Base-by-base conservation (phyloP, 2,329 filamentous ascomycete species). In the Ophiosphaerella korrae region DNA sequence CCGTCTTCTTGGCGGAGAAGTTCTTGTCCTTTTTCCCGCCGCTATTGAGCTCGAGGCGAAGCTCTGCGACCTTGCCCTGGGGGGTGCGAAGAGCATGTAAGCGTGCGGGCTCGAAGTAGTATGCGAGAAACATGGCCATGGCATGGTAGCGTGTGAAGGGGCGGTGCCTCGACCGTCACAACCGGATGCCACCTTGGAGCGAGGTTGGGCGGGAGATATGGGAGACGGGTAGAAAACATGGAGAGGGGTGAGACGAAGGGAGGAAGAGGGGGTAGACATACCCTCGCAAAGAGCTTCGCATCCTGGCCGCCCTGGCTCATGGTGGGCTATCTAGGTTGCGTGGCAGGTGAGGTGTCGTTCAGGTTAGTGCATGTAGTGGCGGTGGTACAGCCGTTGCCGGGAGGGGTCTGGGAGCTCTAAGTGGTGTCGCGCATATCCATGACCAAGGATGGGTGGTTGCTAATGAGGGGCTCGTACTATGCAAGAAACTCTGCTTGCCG, bases 21-120 rank as follows among this genome's bases (percentile, higher is more conserved):
- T 95, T 96, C 84, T 97, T 97, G 80, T 99, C 94, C 80, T 97
- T 99, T 82, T 96, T 97, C 62, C 90, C 88, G 72, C 92, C 92
- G 76, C 88, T 90, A 76, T 92, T 92, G 72, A 99, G 85, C 81
- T 99, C 94, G 73, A 89, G 85, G 74, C 94, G 91, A 72, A 99
- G 82, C 84, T 99, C 94, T 57, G 93, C 92, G 62, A 97, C 94
- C 84, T 99, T 99, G 82, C 94, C 94, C 94, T 99, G 89, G 80
- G 77, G 67, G 45, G 64, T 64, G 57, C 63, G 68, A 58, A 68
- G 55, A 55, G 74, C 76, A 75, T 73, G 78, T 84, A 75, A 85
- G 81, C 76, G 75, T 77, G 77, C 45, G 63, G 55, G 58, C 42
- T 71, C 69, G 48, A 68, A 63, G 44, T 65, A 60, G 43, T 72